These are phyloP conservation scores for Umbilicus rupestris DNA, from an alignment of 164 flowering plant genomes.

Conservation along the genomic window DNA sequence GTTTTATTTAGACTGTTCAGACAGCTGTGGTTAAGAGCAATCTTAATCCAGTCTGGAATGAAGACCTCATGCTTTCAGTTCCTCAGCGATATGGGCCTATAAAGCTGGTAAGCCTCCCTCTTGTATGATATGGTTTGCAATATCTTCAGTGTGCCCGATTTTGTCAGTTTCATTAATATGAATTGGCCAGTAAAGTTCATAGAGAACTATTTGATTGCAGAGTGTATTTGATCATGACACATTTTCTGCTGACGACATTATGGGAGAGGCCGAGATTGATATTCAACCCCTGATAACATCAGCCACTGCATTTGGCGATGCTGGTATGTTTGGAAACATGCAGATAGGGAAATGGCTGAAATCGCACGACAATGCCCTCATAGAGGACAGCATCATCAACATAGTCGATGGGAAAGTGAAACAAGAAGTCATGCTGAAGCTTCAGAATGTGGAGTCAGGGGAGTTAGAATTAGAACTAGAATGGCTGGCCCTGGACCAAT, in stretches of 20 bases:
- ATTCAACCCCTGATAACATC: constrained; percentile 85
- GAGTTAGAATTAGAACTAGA: constrained; percentile 68
- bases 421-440: constrained; percentile 63
- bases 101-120: constrained; percentile 55
- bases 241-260: constrained; percentile 92
- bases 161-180: neutral
- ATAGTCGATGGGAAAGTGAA: constrained; percentile 78
- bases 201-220: constrained; percentile 22
- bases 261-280: constrained; percentile 96
- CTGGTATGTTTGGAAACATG: constrained; percentile 72
- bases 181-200: neutral
- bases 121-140: neutral
- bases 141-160: neutral
- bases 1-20: constrained; percentile 50
- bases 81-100: constrained; percentile 64
- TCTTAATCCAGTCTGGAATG: constrained; percentile 89
- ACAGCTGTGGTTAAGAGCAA: constrained; percentile 65
- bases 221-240: constrained; percentile 78
- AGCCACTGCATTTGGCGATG: constrained; percentile 75
- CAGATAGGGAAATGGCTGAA: constrained; percentile 99
- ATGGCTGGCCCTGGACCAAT: constrained; percentile 83
- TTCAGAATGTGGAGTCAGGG: constrained; percentile 91
- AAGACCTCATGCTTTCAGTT: constrained; percentile 93
- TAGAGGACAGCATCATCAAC: constrained; percentile 71
- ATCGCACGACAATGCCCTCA: constrained; percentile 73